Evolutionary conservation across 176 grass and related monocot species (phyloP), one percentile per base, ranked within the genome.

Genomic region (Urochloa ruziziensis): DNA sequence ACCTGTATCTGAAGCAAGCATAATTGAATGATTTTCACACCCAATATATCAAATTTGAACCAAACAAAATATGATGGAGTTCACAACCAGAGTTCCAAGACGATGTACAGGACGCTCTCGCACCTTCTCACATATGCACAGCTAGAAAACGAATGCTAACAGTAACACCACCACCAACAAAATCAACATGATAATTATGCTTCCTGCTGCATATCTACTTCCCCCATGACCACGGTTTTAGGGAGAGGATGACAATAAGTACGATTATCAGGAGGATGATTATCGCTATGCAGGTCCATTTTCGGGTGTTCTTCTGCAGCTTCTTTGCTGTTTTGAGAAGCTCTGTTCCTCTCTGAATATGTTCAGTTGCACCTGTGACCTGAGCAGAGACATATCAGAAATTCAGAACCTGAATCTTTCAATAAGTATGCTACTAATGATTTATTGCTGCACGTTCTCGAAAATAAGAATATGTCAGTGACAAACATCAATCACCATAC

Each of bases 241-340:
- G 5, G 5, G 76, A 46, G 33, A 88, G 70, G 66, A 98, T 30
- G 44, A 94, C 3, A 21, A 91, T 11, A 21, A 91, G 67, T 16
- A 86, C 24, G 56, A 93, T 82, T 65, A 93, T 29, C 33, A 98
- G 84, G 21, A 98, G 71, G 18, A 98, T 47, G 70, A 93, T 76
- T 18, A 95, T 95, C 23, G 39, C 87, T 25, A 90, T 71, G 80
- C 91, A 98, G 23, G 84, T 82, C 66, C 96, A 95, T 87, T 98
- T 98, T 5, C 96, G 86, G 0, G 89, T 49, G 88, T 84, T 98
- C 47, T 93, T 93, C 54, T 95, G 93, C 18, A 86, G 70, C 67
- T 25, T 83, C 44, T 72, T 98, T 2, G 92, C 89, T 79, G 91
- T 91, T 44, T 58, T 82, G 14, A 98, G 91, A 54, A 35, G 58